Evolutionary conservation across 2,329 filamentous ascomycete species (phyloP).

Genomic region (Penicillium sclerotigenum): DNA sequence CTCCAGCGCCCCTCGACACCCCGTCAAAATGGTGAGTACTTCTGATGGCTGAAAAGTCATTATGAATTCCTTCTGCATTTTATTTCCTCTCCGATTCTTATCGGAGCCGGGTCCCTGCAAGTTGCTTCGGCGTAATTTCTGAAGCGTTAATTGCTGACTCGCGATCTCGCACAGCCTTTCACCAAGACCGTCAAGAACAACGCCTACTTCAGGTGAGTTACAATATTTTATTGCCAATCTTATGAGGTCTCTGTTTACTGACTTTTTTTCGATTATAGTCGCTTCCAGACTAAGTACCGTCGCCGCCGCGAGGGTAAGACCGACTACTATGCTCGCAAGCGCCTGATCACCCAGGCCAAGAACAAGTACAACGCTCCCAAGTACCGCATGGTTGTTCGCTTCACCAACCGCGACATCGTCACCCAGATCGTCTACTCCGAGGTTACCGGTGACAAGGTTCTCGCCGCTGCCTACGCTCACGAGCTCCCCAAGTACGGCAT

Average conservation of each 20-base stretch:
- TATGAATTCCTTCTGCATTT: slow-evolving; percentile 15
- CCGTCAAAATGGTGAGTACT: slow-evolving; percentile 47
- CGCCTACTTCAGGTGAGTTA: slow-evolving; percentile 92
- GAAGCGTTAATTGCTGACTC: slow-evolving; percentile 99
- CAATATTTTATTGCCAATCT: not conserved
- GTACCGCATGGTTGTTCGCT: slow-evolving; percentile 98
- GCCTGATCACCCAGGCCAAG: slow-evolving; percentile 99
- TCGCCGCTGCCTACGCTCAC: slow-evolving; percentile 88
- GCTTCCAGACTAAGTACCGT: slow-evolving; percentile 99
- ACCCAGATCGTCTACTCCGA: slow-evolving; percentile 95
- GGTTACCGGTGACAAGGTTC: slow-evolving; percentile 97
- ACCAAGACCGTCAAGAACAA: slow-evolving; percentile 96
- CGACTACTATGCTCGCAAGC: slow-evolving; percentile 99
- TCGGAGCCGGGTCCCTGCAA: slow-evolving; percentile 74
- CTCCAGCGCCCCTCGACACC: slow-evolving; percentile 36
- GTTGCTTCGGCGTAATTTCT: slow-evolving; percentile 91
- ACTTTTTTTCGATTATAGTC: slow-evolving; percentile 53
- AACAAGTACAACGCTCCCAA: slow-evolving; percentile 99
- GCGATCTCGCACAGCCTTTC: slow-evolving; percentile 70
- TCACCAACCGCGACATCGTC: slow-evolving; percentile 99
- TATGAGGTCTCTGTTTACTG: slow-evolving; percentile 9
- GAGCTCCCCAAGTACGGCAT: slow-evolving; percentile 98
- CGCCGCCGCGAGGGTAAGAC: slow-evolving; percentile 95
- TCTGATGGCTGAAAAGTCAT: slow-evolving; percentile 25
- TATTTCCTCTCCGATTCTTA: slow-evolving; percentile 17